phyloP scores from a whole-genome alignment of 2,329 filamentous ascomycete genomes.

The Colletotrichum noveboracense region DNA sequence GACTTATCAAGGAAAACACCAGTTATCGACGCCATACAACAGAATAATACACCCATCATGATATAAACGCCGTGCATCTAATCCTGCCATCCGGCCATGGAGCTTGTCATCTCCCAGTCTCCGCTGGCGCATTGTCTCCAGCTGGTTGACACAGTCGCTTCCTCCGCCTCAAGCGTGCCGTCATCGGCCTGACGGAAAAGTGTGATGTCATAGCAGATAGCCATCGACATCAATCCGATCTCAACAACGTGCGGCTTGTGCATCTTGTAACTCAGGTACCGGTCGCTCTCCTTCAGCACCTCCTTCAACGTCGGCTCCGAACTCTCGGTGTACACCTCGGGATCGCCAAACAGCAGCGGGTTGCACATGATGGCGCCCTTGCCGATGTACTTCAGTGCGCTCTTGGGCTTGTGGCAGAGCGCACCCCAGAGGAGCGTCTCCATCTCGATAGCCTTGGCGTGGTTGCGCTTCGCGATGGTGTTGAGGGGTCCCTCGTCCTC shows the following conservation, averaged over 20 bases:
- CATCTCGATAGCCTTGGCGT: slow-evolving; percentile 38
- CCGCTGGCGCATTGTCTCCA: slow-evolving; percentile 42
- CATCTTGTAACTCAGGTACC: slow-evolving; percentile 35
- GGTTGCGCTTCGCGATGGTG: slow-evolving; percentile 44
- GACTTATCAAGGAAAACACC: neutral
- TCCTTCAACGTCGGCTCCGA: slow-evolving; percentile 33
- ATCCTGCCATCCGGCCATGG: slow-evolving; percentile 22
- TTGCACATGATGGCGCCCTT: slow-evolving; percentile 43
- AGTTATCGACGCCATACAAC: neutral
- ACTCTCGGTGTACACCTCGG: slow-evolving; percentile 28
- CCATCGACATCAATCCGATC: slow-evolving; percentile 42
- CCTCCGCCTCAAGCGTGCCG: slow-evolving; percentile 29
- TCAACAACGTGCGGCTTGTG: slow-evolving; percentile 38
- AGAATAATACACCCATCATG: neutral
- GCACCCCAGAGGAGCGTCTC: slow-evolving; percentile 44
- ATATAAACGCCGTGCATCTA: neutral
- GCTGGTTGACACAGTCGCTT: slow-evolving; percentile 31
- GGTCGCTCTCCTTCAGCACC: slow-evolving; percentile 31
- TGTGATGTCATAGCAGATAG: slow-evolving; percentile 36
- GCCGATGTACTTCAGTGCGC: slow-evolving; percentile 40
- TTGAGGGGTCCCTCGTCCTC: slow-evolving; percentile 21
- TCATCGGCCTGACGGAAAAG: slow-evolving; percentile 29
- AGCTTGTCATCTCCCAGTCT: slow-evolving; percentile 32
- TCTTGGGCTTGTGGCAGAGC: slow-evolving; percentile 39
- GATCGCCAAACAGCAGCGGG: slow-evolving; percentile 33